These are phyloP conservation scores for Quercus suber DNA, from an alignment of 306 rosid species.

Conservation along the genomic window DNA sequence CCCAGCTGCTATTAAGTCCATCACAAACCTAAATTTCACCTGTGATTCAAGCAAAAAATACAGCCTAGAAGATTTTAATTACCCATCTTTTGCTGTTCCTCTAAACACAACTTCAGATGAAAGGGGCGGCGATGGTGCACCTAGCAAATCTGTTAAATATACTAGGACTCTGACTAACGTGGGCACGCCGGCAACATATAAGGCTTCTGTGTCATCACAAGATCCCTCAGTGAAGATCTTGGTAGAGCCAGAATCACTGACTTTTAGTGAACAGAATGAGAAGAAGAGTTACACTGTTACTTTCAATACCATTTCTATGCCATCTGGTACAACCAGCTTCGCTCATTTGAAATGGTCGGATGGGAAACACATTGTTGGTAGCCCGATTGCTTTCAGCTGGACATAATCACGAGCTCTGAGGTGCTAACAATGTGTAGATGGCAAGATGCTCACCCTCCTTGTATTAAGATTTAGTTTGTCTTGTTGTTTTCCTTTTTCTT, in stretches of 20 bases:
- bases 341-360: constrained; percentile 83
- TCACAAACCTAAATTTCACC: constrained; percentile 38
- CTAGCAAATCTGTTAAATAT: constrained; percentile 42
- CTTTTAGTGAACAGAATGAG: constrained; percentile 43
- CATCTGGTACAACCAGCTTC: constrained; percentile 59
- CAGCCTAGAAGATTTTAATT: constrained; percentile 70
- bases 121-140: constrained; percentile 35
- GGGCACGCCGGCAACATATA: constrained; percentile 60
- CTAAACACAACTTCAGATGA: constrained; percentile 49
- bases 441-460: background rate
- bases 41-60: constrained; percentile 53
- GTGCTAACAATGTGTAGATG: constrained; percentile 6
- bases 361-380: constrained; percentile 72
- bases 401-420: constrained; percentile 26
- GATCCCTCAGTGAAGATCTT: constrained; percentile 54
- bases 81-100: constrained; percentile 89
- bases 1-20: constrained; percentile 44
- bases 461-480: constrained; percentile 1
- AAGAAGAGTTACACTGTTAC: constrained; percentile 69
- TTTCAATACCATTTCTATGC: constrained; percentile 47
- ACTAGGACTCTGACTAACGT: constrained; percentile 73
- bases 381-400: constrained; percentile 88
- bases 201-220: constrained; percentile 41
- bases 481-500: constrained; percentile 7
- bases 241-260: constrained; percentile 64